Percentiles rank a stretch among this genome's conserved stretches.
phyloP scores from a whole-genome alignment of 148 eudicot species.

The Rhododendron vialii region DNA sequence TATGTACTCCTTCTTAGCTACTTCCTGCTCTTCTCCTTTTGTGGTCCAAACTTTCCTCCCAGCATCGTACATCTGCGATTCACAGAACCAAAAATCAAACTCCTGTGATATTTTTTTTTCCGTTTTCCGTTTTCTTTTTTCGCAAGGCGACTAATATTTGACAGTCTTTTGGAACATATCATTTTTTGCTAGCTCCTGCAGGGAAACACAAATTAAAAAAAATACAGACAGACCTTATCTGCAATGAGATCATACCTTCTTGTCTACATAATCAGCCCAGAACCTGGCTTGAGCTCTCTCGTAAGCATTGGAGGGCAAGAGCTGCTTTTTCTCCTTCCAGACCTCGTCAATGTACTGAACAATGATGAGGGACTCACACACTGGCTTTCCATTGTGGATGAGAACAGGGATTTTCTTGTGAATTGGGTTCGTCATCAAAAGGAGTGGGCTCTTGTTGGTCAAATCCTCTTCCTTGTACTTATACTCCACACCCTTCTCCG shows the following conservation, averaged over 20 bases:
- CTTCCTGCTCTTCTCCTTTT: slow-evolving; percentile 29
- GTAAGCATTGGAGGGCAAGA: slow-evolving; percentile 47
- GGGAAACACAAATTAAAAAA: background rate
- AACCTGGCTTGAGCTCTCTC: slow-evolving; percentile 46
- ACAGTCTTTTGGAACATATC: background rate
- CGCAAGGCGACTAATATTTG: background rate
- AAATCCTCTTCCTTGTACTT: slow-evolving; percentile 20
- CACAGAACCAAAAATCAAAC: background rate
- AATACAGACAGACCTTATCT: background rate
- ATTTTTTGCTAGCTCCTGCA: background rate
- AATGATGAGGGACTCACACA: slow-evolving; percentile 42
- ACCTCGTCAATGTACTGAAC: slow-evolving; percentile 58
- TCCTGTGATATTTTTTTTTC: background rate
- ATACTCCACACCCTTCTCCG: slow-evolving; percentile 17
- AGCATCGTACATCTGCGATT: slow-evolving; percentile 11
- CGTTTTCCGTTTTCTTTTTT: too few species aligned
- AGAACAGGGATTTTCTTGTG: slow-evolving; percentile 49
- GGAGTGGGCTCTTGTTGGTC: slow-evolving; percentile 22
- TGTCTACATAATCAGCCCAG: slow-evolving; percentile 57
- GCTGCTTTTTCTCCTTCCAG: slow-evolving; percentile 31
- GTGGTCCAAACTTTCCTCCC: slow-evolving; percentile 25
- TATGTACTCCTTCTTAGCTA: slow-evolving; percentile 35
- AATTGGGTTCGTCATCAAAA: slow-evolving; percentile 29
- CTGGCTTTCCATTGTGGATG: slow-evolving; percentile 49
- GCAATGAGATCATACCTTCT: slow-evolving; percentile 23